Evolutionary conservation across 305 asterid species (phyloP).

Genomic region (Caryopteris hybrid): DNA sequence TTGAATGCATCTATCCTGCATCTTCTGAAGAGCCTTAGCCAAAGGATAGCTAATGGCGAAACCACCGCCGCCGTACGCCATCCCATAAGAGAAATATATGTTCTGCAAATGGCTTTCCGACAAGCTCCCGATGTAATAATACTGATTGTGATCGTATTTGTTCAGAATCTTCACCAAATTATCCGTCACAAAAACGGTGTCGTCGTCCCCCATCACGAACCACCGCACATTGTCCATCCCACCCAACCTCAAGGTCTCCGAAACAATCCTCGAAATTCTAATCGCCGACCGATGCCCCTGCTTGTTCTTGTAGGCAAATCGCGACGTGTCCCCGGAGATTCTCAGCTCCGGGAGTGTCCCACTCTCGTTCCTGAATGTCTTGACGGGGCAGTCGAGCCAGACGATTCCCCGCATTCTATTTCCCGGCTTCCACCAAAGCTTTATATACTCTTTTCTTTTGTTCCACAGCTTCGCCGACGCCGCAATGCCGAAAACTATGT

Average conservation of each 20-base stretch:
- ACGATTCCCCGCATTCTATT: slow-evolving; percentile 74
- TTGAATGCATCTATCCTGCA: slow-evolving; percentile 88
- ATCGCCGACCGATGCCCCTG: slow-evolving; percentile 93
- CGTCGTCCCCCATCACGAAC: slow-evolving; percentile 99
- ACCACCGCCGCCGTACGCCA: slow-evolving; percentile 99
- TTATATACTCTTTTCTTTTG: slow-evolving; percentile 71
- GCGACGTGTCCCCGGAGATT: slow-evolving; percentile 72
- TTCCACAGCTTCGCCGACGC: slow-evolving; percentile 85
- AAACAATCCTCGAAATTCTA: slow-evolving; percentile 79
- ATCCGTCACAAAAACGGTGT: slow-evolving; percentile 80
- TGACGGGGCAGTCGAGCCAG: slow-evolving; percentile 68
- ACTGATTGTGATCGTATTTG: slow-evolving; percentile 83
- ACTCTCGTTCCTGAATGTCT: slow-evolving; percentile 31
- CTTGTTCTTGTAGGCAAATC: slow-evolving; percentile 56
- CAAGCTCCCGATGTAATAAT: slow-evolving; percentile 79
- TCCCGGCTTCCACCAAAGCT: slow-evolving; percentile 83
- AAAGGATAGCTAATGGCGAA: slow-evolving; percentile 88
- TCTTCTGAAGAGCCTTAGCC: slow-evolving; percentile 75
- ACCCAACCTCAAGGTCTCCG: slow-evolving; percentile 72
- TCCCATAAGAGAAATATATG: slow-evolving; percentile 73
- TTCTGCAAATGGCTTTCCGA: slow-evolving; percentile 94
- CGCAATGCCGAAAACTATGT: slow-evolving; percentile 84
- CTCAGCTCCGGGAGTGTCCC: slow-evolving; percentile 51
- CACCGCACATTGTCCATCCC: slow-evolving; percentile 67
- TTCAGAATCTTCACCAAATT: slow-evolving; percentile 75